Evolutionary conservation across 441 rosid genomes (phyloP).

Genomic region (Eugenia klotzschiana): DNA sequence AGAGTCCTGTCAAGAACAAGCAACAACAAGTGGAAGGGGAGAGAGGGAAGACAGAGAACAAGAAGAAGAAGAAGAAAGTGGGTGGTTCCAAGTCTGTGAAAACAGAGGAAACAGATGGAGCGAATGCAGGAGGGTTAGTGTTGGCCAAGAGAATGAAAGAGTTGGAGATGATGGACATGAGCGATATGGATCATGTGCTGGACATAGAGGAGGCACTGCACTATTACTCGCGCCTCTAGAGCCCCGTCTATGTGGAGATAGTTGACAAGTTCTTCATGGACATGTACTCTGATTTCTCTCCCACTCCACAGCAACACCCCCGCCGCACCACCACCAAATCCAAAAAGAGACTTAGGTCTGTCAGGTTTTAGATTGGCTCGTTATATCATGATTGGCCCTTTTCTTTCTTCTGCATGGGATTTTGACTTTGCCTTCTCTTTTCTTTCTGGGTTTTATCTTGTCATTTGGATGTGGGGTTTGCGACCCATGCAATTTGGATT

Average conservation of each 20-base stretch:
- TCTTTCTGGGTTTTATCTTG: neutral
- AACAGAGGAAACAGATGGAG: conserved; percentile 8
- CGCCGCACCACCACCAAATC: neutral
- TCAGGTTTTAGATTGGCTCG: neutral
- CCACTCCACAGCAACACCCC: neutral
- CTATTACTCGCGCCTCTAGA: conserved; percentile 66
- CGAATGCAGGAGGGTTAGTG: conserved; percentile 11
- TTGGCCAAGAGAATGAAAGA: conserved; percentile 65
- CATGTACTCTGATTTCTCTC: conserved; percentile 48
- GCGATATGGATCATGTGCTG: conserved; percentile 63
- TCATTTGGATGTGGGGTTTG: neutral
- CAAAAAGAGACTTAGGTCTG: neutral
- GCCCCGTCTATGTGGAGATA: conserved; percentile 67
- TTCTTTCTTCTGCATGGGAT: neutral
- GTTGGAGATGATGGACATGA: conserved; percentile 49
- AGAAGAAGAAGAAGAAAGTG: conserved; percentile 11
- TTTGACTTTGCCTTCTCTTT: neutral
- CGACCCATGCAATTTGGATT: neutral
- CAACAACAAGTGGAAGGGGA: conserved; percentile 8
- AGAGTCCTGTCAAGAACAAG: conserved; percentile 5
- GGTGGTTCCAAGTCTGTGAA: conserved; percentile 6
- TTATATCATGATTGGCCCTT: neutral
- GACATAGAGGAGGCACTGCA: conserved; percentile 91
- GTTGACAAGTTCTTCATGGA: conserved; percentile 68
- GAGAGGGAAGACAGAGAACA: neutral